A percentile compares a stretch with the other conserved stretches of the same genome.
phyloP scores from a whole-genome alignment of 2,329 filamentous ascomycete species.

The Fusarium redolens region DNA sequence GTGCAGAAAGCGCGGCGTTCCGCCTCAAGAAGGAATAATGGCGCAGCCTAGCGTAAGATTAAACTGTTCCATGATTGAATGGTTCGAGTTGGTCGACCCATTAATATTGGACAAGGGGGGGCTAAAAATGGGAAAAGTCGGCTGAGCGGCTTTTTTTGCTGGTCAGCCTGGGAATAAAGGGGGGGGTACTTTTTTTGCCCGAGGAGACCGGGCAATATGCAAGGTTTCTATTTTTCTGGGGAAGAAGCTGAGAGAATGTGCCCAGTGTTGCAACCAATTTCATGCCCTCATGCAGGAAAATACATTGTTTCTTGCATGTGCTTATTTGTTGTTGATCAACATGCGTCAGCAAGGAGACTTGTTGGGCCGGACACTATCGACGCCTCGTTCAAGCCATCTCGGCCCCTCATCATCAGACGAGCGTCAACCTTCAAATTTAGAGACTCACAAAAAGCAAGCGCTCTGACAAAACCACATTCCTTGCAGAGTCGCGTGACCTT shows the following conservation, averaged over 20 bases:
- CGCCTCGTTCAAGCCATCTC: not conserved
- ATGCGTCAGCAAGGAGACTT: not conserved
- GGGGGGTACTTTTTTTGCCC: not conserved
- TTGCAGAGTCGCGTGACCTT: not conserved
- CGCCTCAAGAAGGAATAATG: conserved; percentile 5
- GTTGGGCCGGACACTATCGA: not conserved
- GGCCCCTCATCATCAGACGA: not conserved
- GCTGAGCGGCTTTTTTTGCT: conserved; percentile 8
- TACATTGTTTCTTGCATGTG: not conserved
- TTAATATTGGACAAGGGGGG: not conserved
- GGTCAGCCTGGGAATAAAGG: not conserved
- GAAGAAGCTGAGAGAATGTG: conserved; percentile 1
- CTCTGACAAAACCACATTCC: not conserved
- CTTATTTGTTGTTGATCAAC: not conserved
- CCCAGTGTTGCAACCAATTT: not conserved
- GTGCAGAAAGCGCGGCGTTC: not conserved
- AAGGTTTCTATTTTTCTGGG: conserved; percentile 13
- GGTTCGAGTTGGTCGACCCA: not conserved
- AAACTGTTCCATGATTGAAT: not conserved
- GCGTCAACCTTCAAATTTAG: not conserved
- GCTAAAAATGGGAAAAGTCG: conserved; percentile 3
- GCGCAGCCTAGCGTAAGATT: conserved; percentile 7
- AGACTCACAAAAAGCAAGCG: not conserved
- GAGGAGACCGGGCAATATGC: not conserved
- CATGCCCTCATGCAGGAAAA: not conserved